Percentiles rank a stretch among this genome's conserved stretches.
These are phyloP conservation scores for Russula sp. DNA, from an alignment of 768 basidiomycete genomes.

Conservation along the genomic window DNA sequence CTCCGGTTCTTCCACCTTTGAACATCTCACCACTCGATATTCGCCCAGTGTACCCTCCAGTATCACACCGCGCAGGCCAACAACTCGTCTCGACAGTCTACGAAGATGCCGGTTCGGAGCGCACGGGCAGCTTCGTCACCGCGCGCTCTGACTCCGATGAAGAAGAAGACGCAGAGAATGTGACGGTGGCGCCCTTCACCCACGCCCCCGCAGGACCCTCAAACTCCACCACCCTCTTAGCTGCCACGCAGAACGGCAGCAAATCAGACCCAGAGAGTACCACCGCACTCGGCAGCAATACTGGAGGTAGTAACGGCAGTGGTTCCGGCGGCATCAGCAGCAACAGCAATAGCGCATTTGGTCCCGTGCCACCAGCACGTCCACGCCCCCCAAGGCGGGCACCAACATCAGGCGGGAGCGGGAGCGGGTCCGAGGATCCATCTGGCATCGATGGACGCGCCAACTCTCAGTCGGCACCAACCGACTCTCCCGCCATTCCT, in stretches of 20 bases:
- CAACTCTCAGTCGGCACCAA: slow-evolving; percentile 32
- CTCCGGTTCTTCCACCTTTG: slow-evolving; percentile 57
- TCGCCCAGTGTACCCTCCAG: slow-evolving; percentile 24
- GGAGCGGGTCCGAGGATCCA: slow-evolving; percentile 30
- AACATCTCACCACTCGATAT: slow-evolving; percentile 26
- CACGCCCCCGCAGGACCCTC: slow-evolving; percentile 12
- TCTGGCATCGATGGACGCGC: slow-evolving; percentile 35
- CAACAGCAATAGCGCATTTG: neutral
- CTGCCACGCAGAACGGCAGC: neutral
- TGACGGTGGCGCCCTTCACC: neutral
- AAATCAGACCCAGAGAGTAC: slow-evolving; percentile 7
- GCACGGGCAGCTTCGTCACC: slow-evolving; percentile 39
- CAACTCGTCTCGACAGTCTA: slow-evolving; percentile 38
- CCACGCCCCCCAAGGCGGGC: slow-evolving; percentile 15
- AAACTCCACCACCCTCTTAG: slow-evolving; percentile 8
- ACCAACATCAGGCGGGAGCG: slow-evolving; percentile 29
- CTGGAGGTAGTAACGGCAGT: neutral
- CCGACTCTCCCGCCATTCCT: slow-evolving; percentile 21
- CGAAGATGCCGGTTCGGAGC: slow-evolving; percentile 34
- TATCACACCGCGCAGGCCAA: slow-evolving; percentile 30
- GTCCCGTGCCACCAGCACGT: neutral
- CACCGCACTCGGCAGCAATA: slow-evolving; percentile 5
- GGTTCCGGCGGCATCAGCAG: neutral
- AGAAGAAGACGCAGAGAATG: slow-evolving; percentile 23
- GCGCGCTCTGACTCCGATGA: slow-evolving; percentile 32